Conservation (phyloP, 2,329 filamentous ascomycete species). For the Verticillium klebahnii region DNA sequence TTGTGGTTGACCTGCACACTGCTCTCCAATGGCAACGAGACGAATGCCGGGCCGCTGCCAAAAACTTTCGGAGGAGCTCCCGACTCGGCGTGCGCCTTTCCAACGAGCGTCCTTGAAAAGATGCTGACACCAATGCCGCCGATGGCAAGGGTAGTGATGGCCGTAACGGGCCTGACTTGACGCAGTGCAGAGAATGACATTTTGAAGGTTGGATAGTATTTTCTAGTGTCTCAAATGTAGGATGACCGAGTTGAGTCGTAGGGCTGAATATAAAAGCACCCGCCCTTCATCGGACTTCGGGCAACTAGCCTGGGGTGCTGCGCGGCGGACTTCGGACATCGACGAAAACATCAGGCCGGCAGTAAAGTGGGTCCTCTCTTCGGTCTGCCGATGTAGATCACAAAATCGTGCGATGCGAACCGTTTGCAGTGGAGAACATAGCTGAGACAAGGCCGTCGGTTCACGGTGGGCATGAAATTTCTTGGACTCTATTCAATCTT, state of each 20-base stretch:
- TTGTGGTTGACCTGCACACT: constrained; percentile 1
- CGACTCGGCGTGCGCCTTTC: background rate
- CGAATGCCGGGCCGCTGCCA: background rate
- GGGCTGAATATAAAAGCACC: too few relatives aligned
- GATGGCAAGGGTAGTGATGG: background rate
- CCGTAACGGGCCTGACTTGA: background rate
- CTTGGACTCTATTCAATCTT: too few relatives aligned
- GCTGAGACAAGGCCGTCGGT: too few relatives aligned
- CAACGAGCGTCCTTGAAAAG: background rate
- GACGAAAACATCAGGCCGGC: too few relatives aligned
- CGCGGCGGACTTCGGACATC: background rate
- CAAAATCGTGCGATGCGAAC: too few relatives aligned
- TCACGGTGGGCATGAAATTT: too few relatives aligned
- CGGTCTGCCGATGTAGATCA: too few relatives aligned
- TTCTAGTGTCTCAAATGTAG: background rate
- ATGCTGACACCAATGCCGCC: background rate
- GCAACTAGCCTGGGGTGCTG: too few relatives aligned
- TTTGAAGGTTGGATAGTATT: background rate
- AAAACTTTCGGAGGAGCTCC: background rate
- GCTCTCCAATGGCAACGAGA: background rate
- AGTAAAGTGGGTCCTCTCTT: too few relatives aligned
- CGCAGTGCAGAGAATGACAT: background rate
- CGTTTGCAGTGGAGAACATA: too few relatives aligned
- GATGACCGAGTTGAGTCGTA: too few relatives aligned
- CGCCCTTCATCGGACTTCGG: too few relatives aligned